Base-by-base conservation (phyloP, 2,329 filamentous ascomycete species). In the Pseudogymnoascus sp. region DNA sequence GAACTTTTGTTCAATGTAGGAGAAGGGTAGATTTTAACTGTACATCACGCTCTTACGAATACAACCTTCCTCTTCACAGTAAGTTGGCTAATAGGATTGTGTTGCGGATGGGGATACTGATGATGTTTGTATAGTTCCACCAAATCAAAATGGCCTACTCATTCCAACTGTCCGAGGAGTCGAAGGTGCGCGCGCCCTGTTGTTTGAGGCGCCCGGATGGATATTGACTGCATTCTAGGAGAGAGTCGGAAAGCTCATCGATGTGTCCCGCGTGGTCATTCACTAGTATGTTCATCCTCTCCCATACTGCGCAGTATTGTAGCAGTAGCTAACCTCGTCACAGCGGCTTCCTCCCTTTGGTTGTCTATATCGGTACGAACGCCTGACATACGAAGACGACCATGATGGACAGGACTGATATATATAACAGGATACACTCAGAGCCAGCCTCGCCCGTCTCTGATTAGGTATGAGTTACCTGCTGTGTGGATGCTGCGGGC, bases 181-280 rank as follows among this genome's bases (percentile, higher is more conserved):
- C 92, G 74, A 97, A 97, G 89, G 93, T 96, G 74, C 68, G 75
- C 58, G 36, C 25, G 52, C 49, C 52, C 7, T 6, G 23, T 38
- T 22, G 14, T 19, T 52, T 33, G 39, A 28, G 25, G 36, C 9
- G 19, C 61, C 59, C 60, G 59, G 38, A 52, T 64, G 45, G 60
- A 61, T 52, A 61, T 65, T 72, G 52, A 73, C 55, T 61, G 30
- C 38, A 60, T 25, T 60, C 68, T 71, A 97, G 93, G 94, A 99
- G 88, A 92, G 94, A 82, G 96, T 99, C 78, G 88, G 90, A 73
- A 93, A 92, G 82, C 84, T 97, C 80, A 94, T 99, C 76, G 94
- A 97, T 78, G 81, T 97, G 75, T 94, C 92, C 66, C 87, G 92
- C 72, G 88, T 97, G 72, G 92, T 90, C 64, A 89, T 99, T 73